Percentiles rank a stretch among this genome's conserved stretches.
Evolutionary conservation across 1,284 basidiomycete species (phyloP).

Genomic region (Pascua guehoae): DNA sequence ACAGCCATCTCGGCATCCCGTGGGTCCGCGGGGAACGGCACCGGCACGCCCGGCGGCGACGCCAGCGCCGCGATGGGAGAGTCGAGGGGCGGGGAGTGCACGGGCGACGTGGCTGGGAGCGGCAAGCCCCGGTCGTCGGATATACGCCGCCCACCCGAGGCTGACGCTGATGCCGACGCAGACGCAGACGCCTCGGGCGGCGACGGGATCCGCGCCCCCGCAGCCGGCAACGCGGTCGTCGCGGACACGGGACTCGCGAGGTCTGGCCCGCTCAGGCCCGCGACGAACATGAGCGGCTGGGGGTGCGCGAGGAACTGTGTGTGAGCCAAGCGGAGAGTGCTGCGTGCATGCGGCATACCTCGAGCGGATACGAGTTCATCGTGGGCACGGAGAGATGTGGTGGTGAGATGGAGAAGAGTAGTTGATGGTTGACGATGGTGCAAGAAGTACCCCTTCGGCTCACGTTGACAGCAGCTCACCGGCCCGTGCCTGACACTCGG

Average conservation of each 20-base stretch:
- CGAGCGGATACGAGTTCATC: constrained; percentile 87
- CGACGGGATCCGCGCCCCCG: neutral
- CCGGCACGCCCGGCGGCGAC: too few relatives aligned
- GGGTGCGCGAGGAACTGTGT: constrained; percentile 65
- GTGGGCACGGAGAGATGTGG: neutral
- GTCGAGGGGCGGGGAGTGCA: too few relatives aligned
- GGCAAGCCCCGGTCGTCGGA: too few relatives aligned
- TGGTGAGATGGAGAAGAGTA: too few relatives aligned
- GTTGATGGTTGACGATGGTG: neutral
- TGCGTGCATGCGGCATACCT: constrained; percentile 52
- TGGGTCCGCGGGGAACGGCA: constrained; percentile 5
- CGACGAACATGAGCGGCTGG: constrained; percentile 87
- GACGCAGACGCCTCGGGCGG: neutral
- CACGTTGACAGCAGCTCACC: too few relatives aligned
- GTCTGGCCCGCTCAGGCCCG: constrained; percentile 57
- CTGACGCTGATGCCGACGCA: neutral
- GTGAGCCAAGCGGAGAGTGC: neutral
- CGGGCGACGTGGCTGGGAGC: too few relatives aligned
- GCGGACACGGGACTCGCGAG: constrained; percentile 35
- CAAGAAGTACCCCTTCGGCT: too few relatives aligned
- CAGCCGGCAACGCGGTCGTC: neutral
- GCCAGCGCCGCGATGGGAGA: too few relatives aligned
- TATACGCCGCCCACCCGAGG: neutral
- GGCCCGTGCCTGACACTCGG: too few relatives aligned
- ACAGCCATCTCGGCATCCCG: constrained; percentile 52